Conservation (phyloP, 2,329 filamentous ascomycete genomes). For the Lasiodiplodia citricola region DNA sequence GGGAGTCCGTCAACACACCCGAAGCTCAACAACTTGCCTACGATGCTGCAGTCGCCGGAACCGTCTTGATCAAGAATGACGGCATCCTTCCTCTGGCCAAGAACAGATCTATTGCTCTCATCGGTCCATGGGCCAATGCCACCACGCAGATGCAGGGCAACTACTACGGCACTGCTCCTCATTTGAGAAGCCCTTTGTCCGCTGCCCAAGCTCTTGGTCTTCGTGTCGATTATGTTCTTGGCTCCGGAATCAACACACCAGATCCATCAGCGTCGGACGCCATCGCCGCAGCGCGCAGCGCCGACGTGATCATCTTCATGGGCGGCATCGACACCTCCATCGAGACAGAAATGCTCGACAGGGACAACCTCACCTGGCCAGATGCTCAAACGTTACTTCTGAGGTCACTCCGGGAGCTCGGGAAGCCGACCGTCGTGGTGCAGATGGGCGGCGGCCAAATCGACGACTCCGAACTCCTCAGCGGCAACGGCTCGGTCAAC, state of each 20-base stretch:
- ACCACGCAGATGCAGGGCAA: constrained; percentile 61
- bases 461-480: constrained; percentile 55
- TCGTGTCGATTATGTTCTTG: constrained; percentile 52
- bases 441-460: constrained; percentile 58
- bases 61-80: constrained; percentile 60
- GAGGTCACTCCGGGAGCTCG: constrained; percentile 49
- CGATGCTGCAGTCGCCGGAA: constrained; percentile 55
- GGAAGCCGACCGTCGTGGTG: constrained; percentile 60
- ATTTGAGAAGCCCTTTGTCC: constrained; percentile 58
- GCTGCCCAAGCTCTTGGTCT: constrained; percentile 56
- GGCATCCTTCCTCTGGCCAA: constrained; percentile 52
- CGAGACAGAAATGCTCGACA: constrained; percentile 60
- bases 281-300: constrained; percentile 44
- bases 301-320: constrained; percentile 60
- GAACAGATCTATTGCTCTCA: constrained; percentile 55
- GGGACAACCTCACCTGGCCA: constrained; percentile 58
- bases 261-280: constrained; percentile 33
- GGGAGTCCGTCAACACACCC: constrained; percentile 61
- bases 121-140: constrained; percentile 65
- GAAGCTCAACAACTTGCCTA: constrained; percentile 61
- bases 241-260: constrained; percentile 39
- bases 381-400: constrained; percentile 59
- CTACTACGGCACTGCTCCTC: constrained; percentile 63
- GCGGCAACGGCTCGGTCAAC: constrained; percentile 54
- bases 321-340: constrained; percentile 61